Evolutionary conservation across 352 stramenopile species (phyloP).

Genomic region (Phytopythium chamaehyphon): DNA sequence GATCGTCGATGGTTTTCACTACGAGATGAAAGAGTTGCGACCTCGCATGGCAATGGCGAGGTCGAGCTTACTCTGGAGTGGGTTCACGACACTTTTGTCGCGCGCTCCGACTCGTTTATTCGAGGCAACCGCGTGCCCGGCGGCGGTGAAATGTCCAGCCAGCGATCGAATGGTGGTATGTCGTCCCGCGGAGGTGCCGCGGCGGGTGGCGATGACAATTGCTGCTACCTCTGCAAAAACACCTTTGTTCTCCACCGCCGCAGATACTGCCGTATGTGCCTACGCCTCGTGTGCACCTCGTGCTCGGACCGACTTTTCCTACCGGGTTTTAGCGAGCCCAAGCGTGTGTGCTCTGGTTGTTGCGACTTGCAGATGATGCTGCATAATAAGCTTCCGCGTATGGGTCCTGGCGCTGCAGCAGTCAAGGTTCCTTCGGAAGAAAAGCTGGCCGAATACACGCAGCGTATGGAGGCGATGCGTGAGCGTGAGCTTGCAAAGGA

Average conservation of each 20-base stretch:
- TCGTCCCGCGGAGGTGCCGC: slow-evolving; percentile 14
- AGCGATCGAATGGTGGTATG: not conserved
- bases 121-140: slow-evolving; percentile 47
- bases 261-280: slow-evolving; percentile 84
- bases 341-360: slow-evolving; percentile 80
- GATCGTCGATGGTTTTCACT: slow-evolving; percentile 80
- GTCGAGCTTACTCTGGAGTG: slow-evolving; percentile 88
- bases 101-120: slow-evolving; percentile 82
- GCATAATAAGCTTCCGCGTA: slow-evolving; percentile 78
- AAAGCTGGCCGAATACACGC: slow-evolving; percentile 55
- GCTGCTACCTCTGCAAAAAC: slow-evolving; percentile 80
- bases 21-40: slow-evolving; percentile 61
- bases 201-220: slow-evolving; percentile 36
- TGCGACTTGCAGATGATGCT: slow-evolving; percentile 88
- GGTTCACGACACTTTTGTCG: slow-evolving; percentile 89
- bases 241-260: slow-evolving; percentile 77
- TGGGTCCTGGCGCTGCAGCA: slow-evolving; percentile 20
- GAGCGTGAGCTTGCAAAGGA: slow-evolving; percentile 70
- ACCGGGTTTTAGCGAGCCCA: slow-evolving; percentile 83
- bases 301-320: slow-evolving; percentile 85
- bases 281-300: slow-evolving; percentile 78
- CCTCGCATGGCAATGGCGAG: slow-evolving; percentile 69
- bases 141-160: not conserved
- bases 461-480: slow-evolving; percentile 79
- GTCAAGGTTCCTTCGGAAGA: slow-evolving; percentile 41